phyloP scores from a whole-genome alignment of 2,329 filamentous ascomycete species.

The Hansfordia pulvinata region DNA sequence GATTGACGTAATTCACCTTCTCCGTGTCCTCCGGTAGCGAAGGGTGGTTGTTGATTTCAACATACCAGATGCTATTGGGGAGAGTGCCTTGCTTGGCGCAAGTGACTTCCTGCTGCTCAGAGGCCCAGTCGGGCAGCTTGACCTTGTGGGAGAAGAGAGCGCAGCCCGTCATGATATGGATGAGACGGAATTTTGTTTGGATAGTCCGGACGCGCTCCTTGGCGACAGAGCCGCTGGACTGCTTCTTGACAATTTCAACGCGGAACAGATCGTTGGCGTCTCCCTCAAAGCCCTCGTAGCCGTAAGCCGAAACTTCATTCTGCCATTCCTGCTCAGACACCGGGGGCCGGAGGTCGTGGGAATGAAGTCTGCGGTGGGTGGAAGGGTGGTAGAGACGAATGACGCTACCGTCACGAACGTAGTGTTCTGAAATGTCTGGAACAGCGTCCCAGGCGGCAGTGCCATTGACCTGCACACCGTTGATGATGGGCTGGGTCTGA shows the following conservation, averaged over 20 bases:
- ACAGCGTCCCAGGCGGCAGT: conserved; percentile 73
- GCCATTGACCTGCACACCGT: conserved; percentile 67
- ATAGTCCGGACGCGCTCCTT: conserved; percentile 86
- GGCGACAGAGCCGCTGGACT: conserved; percentile 66
- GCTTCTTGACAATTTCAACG: conserved; percentile 82
- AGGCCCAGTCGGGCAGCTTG: conserved; percentile 96
- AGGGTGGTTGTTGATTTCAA: conserved; percentile 83
- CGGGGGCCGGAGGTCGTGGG: conserved; percentile 82
- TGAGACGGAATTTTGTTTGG: conserved; percentile 87
- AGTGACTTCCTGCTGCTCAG: conserved; percentile 97
- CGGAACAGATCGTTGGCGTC: conserved; percentile 96
- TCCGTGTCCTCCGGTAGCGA: conserved; percentile 62
- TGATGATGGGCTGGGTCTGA: conserved; percentile 75
- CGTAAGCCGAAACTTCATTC: conserved; percentile 92
- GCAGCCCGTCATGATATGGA: conserved; percentile 95
- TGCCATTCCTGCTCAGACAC: conserved; percentile 87
- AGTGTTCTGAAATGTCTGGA: conserved; percentile 39
- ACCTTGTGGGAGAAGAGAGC: conserved; percentile 97
- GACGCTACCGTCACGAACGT: conserved; percentile 67
- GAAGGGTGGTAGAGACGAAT: conserved; percentile 72
- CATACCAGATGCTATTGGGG: conserved; percentile 94
- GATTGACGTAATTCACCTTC: conserved; percentile 90
- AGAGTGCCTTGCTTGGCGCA: conserved; percentile 84
- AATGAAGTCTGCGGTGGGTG: conserved; percentile 84
- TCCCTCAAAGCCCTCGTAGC: conserved; percentile 90